Evolutionary conservation across 2,329 filamentous ascomycete species (phyloP).

Genomic region (Aureobasidium leucospermi): DNA sequence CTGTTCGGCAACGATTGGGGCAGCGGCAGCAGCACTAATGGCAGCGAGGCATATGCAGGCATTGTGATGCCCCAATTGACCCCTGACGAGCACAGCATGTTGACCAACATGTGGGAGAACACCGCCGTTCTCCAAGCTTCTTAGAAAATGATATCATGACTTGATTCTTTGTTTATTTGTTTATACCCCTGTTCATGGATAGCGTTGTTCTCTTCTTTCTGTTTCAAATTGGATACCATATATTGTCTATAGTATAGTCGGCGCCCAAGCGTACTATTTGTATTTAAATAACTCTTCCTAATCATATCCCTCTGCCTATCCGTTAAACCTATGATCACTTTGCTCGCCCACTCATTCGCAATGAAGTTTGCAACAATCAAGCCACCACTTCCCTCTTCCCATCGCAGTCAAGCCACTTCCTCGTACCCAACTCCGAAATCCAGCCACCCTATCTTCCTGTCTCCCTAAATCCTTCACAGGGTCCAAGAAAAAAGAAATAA

Average conservation of each 20-base stretch:
- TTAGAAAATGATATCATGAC: background rate
- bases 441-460: background rate
- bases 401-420: too few relatives aligned
- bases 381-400: background rate
- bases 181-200: background rate
- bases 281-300: too few relatives aligned
- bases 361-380: background rate
- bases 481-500: too few relatives aligned
- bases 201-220: background rate
- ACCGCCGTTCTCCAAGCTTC: background rate
- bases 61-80: slow-evolving; percentile 25
- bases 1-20: slow-evolving; percentile 26
- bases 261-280: too few relatives aligned
- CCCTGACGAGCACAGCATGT: slow-evolving; percentile 16
- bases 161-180: background rate
- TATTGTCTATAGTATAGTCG: too few relatives aligned
- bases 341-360: too few relatives aligned
- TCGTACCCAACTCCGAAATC: background rate
- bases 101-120: slow-evolving; percentile 11
- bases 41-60: slow-evolving; percentile 21
- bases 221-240: background rate
- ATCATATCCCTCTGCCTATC: too few relatives aligned
- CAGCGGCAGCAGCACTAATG: slow-evolving; percentile 16
- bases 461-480: background rate
- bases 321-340: too few relatives aligned